Evolutionary conservation across 371 early-diverging fungal species (phyloP).

Genomic region (Circinella umbellata): DNA sequence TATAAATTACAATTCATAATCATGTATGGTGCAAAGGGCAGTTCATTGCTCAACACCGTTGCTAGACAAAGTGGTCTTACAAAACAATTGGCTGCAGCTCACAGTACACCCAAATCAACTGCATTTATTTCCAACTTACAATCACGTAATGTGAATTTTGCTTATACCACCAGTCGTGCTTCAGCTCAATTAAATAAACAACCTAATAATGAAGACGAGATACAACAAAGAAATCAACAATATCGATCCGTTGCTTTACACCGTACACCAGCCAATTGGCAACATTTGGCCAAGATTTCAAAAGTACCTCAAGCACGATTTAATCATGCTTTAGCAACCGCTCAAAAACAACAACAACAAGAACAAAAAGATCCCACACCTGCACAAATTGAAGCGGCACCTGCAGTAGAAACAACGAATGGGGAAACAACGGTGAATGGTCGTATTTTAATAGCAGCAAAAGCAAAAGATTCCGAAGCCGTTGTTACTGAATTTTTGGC

Average conservation of each 20-base stretch:
- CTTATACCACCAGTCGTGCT: constrained; percentile 46
- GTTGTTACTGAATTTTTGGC: constrained; percentile 41
- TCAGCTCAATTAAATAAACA: constrained; percentile 32
- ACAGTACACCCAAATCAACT: constrained; percentile 40
- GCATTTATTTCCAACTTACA: constrained; percentile 43
- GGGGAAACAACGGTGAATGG: constrained; percentile 23
- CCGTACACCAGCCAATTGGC: constrained; percentile 7
- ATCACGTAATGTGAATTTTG: constrained; percentile 48
- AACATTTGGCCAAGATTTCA: constrained; percentile 14
- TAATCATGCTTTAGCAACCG: constrained; percentile 13
- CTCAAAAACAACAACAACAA: constrained; percentile 1
- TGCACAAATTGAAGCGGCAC: too few species aligned
- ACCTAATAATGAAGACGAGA: constrained; percentile 18
- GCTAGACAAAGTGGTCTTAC: constrained; percentile 49
- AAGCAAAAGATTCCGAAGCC: constrained; percentile 24
- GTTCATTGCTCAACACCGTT: constrained; percentile 45
- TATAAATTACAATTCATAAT: neutral
- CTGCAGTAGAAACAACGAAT: neutral
- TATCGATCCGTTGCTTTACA: constrained; percentile 13
- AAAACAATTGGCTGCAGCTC: constrained; percentile 41
- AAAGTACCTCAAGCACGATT: constrained; percentile 19
- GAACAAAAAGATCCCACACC: neutral
- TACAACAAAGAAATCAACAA: constrained; percentile 18
- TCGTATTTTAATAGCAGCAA: constrained; percentile 36
- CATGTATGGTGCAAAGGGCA: constrained; percentile 57